Conservation (phyloP, 441 rosid genomes). For the Jatropha podagrica region DNA sequence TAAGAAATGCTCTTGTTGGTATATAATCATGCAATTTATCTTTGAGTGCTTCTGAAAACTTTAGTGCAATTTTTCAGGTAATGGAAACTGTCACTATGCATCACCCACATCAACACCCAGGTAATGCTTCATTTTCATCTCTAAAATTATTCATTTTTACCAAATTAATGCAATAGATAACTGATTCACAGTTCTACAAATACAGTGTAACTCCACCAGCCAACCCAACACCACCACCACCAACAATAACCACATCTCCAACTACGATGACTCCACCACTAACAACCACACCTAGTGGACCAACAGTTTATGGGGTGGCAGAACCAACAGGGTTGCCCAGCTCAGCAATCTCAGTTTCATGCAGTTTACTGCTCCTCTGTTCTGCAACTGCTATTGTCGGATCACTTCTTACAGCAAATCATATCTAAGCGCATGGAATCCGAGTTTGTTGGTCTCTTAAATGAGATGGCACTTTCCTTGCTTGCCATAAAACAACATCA, state of each 20-base stretch:
- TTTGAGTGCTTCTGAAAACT: neutral
- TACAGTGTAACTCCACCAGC: constrained; percentile 53
- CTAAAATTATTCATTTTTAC: constrained; percentile 13
- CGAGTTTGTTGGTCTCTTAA: constrained; percentile 30
- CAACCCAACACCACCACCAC: constrained; percentile 35
- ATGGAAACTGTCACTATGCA: constrained; percentile 70
- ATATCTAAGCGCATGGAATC: constrained; percentile 29
- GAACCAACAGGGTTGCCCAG: constrained; percentile 85
- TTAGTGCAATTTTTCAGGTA: constrained; percentile 48
- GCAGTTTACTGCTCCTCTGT: constrained; percentile 43
- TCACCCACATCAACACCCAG: constrained; percentile 56
- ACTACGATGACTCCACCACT: constrained; percentile 45
- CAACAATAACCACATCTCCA: constrained; percentile 46
- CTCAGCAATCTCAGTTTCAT: constrained; percentile 56
- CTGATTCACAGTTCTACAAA: constrained; percentile 24
- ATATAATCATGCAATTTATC: neutral
- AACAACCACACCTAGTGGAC: constrained; percentile 47
- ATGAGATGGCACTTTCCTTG: constrained; percentile 29
- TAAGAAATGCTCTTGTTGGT: constrained; percentile 36
- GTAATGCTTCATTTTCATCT: constrained; percentile 40
- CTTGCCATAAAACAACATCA: constrained; percentile 28
- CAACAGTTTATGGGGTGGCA: constrained; percentile 59
- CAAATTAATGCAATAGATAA: constrained; percentile 11
- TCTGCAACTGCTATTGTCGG: constrained; percentile 39
- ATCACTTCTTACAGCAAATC: constrained; percentile 38